These are phyloP conservation scores for Scheffersomyces quercinus DNA, from an alignment of 1,139 yeast species.

Conservation along the genomic window DNA sequence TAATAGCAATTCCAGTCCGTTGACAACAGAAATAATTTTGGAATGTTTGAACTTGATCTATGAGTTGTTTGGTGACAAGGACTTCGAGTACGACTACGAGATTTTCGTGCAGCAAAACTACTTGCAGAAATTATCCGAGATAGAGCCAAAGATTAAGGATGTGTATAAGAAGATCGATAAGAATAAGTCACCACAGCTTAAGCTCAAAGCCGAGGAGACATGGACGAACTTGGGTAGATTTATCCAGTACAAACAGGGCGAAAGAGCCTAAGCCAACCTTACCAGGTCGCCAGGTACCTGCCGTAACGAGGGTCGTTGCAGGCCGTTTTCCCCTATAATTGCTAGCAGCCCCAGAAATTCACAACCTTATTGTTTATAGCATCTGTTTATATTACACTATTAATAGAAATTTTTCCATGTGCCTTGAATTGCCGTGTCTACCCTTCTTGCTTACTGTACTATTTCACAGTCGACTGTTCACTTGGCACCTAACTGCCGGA, in stretches of 20 bases:
- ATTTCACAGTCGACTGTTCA: no score
- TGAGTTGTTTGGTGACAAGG: conserved; percentile 80
- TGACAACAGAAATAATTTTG: conserved; percentile 42
- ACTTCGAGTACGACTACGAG: conserved; percentile 63
- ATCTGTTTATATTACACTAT: no score
- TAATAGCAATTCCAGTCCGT: conserved; percentile 15
- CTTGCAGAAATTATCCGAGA: conserved; percentile 39
- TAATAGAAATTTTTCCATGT: no score
- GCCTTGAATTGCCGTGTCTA: no score
- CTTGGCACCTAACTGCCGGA: no score
- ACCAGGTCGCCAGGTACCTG: no score
- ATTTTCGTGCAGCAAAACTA: conserved; percentile 65
- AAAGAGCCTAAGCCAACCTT: conserved; percentile 5
- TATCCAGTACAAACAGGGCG: conserved; percentile 63
- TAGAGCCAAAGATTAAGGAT: conserved; percentile 51
- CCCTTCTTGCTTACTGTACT: no score
- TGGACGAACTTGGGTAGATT: conserved; percentile 70
- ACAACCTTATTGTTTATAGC: no score
- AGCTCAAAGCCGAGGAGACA: conserved; percentile 69
- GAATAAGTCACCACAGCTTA: conserved; percentile 56
- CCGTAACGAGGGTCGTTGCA: no score
- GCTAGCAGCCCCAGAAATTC: no score
- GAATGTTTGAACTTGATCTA: conserved; percentile 67
- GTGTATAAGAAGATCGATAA: conserved; percentile 69
- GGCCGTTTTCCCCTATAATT: no score